These are phyloP conservation scores for Arctostaphylos glauca DNA, from an alignment of 148 eudicot genomes.

Conservation along the genomic window DNA sequence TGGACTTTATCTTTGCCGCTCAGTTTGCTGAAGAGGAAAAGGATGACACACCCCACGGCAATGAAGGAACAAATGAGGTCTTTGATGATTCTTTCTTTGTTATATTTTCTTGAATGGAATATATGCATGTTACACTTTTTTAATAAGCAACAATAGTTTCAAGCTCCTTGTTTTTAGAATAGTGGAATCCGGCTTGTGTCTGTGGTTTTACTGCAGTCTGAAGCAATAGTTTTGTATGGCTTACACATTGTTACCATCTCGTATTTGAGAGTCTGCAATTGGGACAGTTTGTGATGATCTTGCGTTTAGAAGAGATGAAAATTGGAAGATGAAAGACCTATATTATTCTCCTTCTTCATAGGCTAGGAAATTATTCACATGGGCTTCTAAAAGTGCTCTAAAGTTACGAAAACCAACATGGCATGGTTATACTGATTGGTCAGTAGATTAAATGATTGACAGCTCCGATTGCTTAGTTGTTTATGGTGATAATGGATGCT, in stretches of 20 bases:
- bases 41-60: conserved; percentile 25
- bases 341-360: neutral
- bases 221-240: neutral
- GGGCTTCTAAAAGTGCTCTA: neutral
- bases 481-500: neutral
- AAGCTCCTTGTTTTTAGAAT: neutral
- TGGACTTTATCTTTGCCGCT: conserved; percentile 87
- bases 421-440: neutral
- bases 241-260: neutral
- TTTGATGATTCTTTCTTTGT: conserved; percentile 17
- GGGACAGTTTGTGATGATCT: neutral
- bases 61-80: conserved; percentile 50
- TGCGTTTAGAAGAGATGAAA: neutral
- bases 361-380: neutral
- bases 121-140: neutral
- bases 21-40: conserved; percentile 61
- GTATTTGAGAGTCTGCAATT: neutral
- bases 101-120: neutral
- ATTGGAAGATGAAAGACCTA: neutral
- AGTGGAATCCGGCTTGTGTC: neutral
- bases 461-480: neutral
- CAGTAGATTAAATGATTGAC: neutral
- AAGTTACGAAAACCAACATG: neutral
- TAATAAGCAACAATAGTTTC: neutral
- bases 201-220: neutral